Evolutionary conservation across 192 early-diverging fungal species (phyloP).

Genomic region (Jimgerdemannia flammicorona): DNA sequence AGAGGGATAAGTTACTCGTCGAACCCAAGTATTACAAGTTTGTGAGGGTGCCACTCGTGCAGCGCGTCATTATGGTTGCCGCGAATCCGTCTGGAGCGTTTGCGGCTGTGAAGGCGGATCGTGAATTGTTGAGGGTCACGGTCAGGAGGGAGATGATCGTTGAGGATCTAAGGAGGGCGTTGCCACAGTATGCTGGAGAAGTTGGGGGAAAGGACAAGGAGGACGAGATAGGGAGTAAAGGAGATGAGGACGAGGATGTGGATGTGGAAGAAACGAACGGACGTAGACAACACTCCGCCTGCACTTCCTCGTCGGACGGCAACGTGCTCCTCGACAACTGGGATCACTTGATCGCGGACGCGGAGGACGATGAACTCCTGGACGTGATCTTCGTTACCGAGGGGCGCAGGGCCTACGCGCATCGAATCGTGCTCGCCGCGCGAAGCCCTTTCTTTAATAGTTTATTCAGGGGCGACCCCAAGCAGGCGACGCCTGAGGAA

Average conservation of each 20-base stretch:
- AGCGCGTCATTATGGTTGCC: constrained; percentile 52
- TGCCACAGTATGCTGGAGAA: constrained; percentile 28
- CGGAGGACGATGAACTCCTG: constrained; percentile 19
- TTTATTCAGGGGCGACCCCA: constrained; percentile 11
- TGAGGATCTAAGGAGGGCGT: constrained; percentile 31
- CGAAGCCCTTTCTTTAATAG: constrained; percentile 34
- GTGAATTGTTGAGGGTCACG: neutral
- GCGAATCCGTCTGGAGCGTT: constrained; percentile 62
- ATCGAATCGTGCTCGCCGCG: constrained; percentile 41
- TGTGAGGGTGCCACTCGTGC: constrained; percentile 47
- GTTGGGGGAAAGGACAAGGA: constrained; percentile 3
- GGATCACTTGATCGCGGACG: neutral
- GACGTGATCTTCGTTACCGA: constrained; percentile 44
- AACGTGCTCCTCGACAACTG: constrained; percentile 1
- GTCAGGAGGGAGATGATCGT: constrained; percentile 20
- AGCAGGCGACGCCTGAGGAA: neutral
- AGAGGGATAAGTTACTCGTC: constrained; percentile 16
- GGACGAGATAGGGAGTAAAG: neutral
- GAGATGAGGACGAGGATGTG: constrained; percentile 24
- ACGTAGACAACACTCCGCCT: neutral
- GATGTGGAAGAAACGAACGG: constrained; percentile 2
- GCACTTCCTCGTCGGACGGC: constrained; percentile 11
- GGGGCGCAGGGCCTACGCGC: constrained; percentile 35
- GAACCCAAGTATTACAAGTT: constrained; percentile 47
- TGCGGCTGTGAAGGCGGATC: constrained; percentile 52